Conservation (phyloP, 495 filamentous ascomycete species). For the Talaromyces ruber region DNA sequence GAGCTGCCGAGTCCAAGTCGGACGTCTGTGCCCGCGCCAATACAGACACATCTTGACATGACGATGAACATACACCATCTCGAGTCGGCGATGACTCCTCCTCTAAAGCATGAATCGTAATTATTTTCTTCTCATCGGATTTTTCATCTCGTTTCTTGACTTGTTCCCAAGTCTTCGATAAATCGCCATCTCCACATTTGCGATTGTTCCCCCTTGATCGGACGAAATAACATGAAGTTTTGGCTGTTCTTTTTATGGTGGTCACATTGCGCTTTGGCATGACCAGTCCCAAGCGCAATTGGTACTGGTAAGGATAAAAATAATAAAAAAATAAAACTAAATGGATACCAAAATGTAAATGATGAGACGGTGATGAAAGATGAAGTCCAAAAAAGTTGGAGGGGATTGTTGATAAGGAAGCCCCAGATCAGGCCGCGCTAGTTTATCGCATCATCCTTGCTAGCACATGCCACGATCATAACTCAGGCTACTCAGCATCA, state of each 20-base stretch:
- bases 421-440: neutral
- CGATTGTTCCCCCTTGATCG: neutral
- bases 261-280: neutral
- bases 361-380: neutral
- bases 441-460: neutral
- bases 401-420: neutral
- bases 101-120: neutral
- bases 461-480: neutral
- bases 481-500: neutral
- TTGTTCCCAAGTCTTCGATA: neutral
- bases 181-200: neutral
- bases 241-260: neutral
- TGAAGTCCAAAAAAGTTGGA: neutral
- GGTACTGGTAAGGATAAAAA: neutral
- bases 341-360: neutral
- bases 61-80: neutral
- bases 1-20: neutral
- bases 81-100: neutral
- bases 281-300: neutral
- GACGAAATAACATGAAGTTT: slow-evolving; percentile 1
- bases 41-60: neutral
- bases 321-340: neutral
- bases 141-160: neutral
- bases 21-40: neutral
- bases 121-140: neutral